Percentiles rank a stretch among this genome's conserved stretches.
These are phyloP conservation scores for Cyberlindnera petersonii DNA, from an alignment of 805 yeast genomes.

Conservation along the genomic window DNA sequence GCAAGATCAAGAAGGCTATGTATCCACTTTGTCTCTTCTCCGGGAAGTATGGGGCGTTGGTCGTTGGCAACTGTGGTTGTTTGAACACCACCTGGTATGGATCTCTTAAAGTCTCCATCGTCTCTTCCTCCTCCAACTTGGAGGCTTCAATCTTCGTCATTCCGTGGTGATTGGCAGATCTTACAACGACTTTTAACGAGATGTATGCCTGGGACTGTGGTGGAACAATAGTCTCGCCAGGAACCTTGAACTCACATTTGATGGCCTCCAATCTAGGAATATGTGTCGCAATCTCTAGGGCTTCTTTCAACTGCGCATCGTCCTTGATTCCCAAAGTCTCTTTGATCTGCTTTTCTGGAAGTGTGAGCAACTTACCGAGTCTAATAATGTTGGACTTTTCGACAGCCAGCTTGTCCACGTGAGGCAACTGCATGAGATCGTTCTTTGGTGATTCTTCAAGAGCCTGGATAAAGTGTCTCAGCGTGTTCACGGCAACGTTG, in stretches of 20 bases:
- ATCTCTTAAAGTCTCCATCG: constrained; percentile 62
- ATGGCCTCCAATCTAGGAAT: constrained; percentile 69
- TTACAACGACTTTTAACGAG: constrained; percentile 67
- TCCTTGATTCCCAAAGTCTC: constrained; percentile 50
- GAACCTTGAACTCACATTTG: constrained; percentile 72
- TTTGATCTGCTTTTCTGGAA: constrained; percentile 51
- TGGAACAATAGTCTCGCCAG: constrained; percentile 75
- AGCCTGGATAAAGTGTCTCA: constrained; percentile 74
- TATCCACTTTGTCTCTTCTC: constrained; percentile 46
- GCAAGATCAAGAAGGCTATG: constrained; percentile 65
- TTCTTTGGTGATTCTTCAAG: constrained; percentile 51
- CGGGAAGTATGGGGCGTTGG: constrained; percentile 78
- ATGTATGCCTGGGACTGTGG: constrained; percentile 74
- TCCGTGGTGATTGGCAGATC: constrained; percentile 63
- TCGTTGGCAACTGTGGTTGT: constrained; percentile 68
- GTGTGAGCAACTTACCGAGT: constrained; percentile 64
- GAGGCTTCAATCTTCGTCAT: constrained; percentile 30
- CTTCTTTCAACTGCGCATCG: constrained; percentile 40
- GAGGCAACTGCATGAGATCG: constrained; percentile 79
- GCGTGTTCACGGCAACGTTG: constrained; percentile 55
- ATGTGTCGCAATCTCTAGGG: constrained; percentile 53
- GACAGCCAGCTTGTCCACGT: constrained; percentile 49
- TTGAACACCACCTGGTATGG: constrained; percentile 62
- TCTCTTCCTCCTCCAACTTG: constrained; percentile 50
- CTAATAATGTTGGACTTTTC: constrained; percentile 45